A percentile compares a stretch with the other conserved stretches of the same genome.
Conservation (phyloP, 2,329 filamentous ascomycete genomes). For the Fusarium palustre region DNA sequence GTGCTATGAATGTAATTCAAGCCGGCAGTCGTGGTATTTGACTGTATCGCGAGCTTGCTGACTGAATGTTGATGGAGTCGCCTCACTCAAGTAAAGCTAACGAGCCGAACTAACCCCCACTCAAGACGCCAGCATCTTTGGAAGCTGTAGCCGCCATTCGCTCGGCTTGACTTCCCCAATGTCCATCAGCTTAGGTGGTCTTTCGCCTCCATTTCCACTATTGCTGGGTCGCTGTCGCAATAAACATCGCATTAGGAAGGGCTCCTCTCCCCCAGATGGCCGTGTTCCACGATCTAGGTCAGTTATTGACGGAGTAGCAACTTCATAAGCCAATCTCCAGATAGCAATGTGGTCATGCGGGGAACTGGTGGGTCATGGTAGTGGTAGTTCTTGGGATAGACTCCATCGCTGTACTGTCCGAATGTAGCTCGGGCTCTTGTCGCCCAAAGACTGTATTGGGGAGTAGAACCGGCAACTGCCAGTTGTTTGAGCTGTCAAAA, state of each 20-base stretch:
- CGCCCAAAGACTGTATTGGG: background rate
- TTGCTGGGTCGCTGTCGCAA: conserved; percentile 33
- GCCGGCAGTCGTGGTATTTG: conserved; percentile 5
- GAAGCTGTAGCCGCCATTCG: conserved; percentile 20
- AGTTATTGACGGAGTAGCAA: conserved; percentile 3
- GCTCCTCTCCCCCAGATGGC: conserved; percentile 18
- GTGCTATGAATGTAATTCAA: background rate
- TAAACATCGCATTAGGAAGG: background rate
- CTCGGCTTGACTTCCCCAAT: conserved; percentile 33
- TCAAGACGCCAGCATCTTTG: conserved; percentile 15
- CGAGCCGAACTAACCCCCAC: conserved; percentile 22
- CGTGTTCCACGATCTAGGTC: conserved; percentile 13
- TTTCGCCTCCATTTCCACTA: conserved; percentile 29
- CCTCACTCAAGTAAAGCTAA: conserved; percentile 9
- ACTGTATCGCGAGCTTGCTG: background rate
- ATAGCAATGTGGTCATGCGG: conserved; percentile 31
- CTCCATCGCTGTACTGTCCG: background rate
- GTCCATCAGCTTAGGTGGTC: conserved; percentile 8
- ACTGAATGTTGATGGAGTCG: conserved; percentile 3
- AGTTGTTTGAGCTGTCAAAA: background rate
- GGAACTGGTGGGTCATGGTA: conserved; percentile 31
- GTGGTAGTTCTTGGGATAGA: conserved; percentile 1
- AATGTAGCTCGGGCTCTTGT: background rate
- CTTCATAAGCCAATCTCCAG: conserved; percentile 27
- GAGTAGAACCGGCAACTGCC: background rate